phyloP scores from a whole-genome alignment of 441 rosid species.

The Cnidoscolus chayamansa region DNA sequence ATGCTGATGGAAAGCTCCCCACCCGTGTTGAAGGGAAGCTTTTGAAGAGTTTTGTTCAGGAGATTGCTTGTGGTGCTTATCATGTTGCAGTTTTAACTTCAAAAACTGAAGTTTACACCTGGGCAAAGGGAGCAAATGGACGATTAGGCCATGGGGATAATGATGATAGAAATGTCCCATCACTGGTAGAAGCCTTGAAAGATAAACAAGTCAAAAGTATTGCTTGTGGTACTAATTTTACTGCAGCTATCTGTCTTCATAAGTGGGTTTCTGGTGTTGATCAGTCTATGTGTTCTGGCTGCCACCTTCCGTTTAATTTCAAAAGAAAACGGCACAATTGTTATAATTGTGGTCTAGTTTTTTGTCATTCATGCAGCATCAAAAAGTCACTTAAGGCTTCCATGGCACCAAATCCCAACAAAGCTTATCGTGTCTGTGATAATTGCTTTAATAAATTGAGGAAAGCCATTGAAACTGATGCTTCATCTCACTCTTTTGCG shows the following conservation, averaged over 20 bases:
- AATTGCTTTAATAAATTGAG: constrained; percentile 72
- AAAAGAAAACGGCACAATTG: constrained; percentile 95
- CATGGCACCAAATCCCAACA: constrained; percentile 94
- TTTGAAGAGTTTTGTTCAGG: constrained; percentile 77
- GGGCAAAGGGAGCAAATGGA: constrained; percentile 99
- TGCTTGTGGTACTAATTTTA: constrained; percentile 81
- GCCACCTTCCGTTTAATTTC: constrained; percentile 84
- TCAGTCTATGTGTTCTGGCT: constrained; percentile 98
- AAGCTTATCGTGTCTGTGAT: constrained; percentile 87
- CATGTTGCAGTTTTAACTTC: constrained; percentile 93
- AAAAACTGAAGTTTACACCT: constrained; percentile 89
- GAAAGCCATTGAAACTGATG: constrained; percentile 65
- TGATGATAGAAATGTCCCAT: constrained; percentile 83
- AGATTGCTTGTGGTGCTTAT: constrained; percentile 91
- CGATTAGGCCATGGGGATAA: constrained; percentile 90
- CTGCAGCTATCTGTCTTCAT: constrained; percentile 92
- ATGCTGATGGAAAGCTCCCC: constrained; percentile 82
- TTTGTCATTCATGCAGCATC: constrained; percentile 88
- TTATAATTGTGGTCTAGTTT: constrained; percentile 89
- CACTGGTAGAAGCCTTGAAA: constrained; percentile 77
- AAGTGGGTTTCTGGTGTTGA: constrained; percentile 91
- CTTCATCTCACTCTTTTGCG: constrained; percentile 57
- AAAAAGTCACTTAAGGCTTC: constrained; percentile 87
- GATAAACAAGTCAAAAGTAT: constrained; percentile 96
- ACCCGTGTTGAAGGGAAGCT: constrained; percentile 83